Evolutionary conservation across 2,329 filamentous ascomycete species (phyloP), one percentile per base, ranked within the genome.

Genomic region (Xylaria sp.): DNA sequence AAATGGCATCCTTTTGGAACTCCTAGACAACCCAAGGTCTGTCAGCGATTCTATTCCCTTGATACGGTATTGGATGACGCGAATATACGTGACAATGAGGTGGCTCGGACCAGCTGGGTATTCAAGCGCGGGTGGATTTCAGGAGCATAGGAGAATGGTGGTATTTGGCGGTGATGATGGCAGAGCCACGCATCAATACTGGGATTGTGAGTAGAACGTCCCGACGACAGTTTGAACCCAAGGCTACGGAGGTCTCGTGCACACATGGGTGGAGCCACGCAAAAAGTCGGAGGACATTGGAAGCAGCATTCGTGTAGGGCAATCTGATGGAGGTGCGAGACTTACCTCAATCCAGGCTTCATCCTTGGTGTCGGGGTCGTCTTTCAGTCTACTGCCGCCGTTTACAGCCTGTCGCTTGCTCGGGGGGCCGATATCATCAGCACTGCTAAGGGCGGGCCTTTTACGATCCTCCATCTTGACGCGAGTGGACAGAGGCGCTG

Each of bases 381-480:
- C 81, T 54, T 84, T 82, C 58, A 80, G 80, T 63, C 82, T 83
- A 67, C 76, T 80, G 60, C 80, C 76, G 68, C 92, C 92, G 80
- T 96, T 97, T 63, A 93, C 83, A 51, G 91, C 90, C 74, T 96
- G 90, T 76, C 92, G 89, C 82, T 97, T 99, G 70, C 87, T 89
- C 19, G 93, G 92, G 63, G 93, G 93, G 63, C 89, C 90, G 69
- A 90, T 80, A 65, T 97, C 91, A 73, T 94, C 90, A 69, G 85
- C 79, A 71, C 88, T 89, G 75, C 85, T 83, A 66, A 89, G 83
- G 71, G 92, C 90, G 71, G 92, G 89, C 85, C 94, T 87, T 85
- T 99, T 99, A 85, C 94, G 91, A 81, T 97, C 94, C 84, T 99
- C 94, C 93, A 97, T 99, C 85, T 94, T 96, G 80, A 86, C 81